Evolutionary conservation across 768 basidiomycete genomes (phyloP), one percentile per base, ranked within the genome.

Genomic region (Boletus reticulatus): DNA sequence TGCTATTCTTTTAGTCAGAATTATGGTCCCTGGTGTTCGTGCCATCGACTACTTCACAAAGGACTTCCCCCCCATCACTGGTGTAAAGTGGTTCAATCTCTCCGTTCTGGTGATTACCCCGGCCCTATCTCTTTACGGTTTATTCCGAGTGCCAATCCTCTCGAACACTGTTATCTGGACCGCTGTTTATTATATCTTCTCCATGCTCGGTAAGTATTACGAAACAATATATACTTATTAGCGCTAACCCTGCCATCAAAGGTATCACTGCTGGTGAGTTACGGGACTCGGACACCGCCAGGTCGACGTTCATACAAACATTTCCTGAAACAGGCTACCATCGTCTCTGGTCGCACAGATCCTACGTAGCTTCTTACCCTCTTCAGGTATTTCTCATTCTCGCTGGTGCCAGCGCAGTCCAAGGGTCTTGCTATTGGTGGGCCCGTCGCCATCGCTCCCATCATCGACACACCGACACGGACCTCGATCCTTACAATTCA

Each of bases 351-450:
- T 89, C 91, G 4, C 91, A 94, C 68, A 81, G 91, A 49, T 84
- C 89, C 2, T 94, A 90, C 69, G 85, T 87, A 56, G 91, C 90
- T 6, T 83, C 84, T 37, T 69, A 76, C n/a, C 81, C 84, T 29
- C 79, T 94, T 14, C 88, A 89, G 67, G 72, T 84, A 48, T 81
- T 85, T 66, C 78, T 93, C 34, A 78, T 90, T 10, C 75, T 83
- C 44, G 89, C 86, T 3, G 91, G 91, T 9, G 83, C 87, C 31
- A 92, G 90, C 65, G 89, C 90, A 4, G 89, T 92, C 4, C 86
- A 94, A 73, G 91, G 91, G 0, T 92, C 90, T 14, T 89, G 89
- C 72, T 85, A 82, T 66, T 94, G 90, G 89, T 94, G 91, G 91
- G 83, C 87, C 16, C 80, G 87, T 47, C 82, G 87, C 9, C 91